These are phyloP conservation scores for Coemansia sp. DNA, from an alignment of 192 early-diverging fungal species.

Conservation along the genomic window DNA sequence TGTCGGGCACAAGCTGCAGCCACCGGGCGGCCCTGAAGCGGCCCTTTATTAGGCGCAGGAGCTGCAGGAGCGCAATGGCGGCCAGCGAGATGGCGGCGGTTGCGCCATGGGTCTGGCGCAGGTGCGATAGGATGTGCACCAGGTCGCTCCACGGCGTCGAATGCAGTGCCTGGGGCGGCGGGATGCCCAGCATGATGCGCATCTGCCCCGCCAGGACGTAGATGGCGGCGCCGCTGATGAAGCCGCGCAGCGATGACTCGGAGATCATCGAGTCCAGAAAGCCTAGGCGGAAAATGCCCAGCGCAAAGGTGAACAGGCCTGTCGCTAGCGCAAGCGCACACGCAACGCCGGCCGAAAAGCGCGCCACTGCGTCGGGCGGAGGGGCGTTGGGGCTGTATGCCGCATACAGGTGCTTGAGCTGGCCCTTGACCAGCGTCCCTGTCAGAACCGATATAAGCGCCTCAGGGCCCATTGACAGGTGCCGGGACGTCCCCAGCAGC, in stretches of 20 bases:
- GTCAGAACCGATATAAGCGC: conserved; percentile 87
- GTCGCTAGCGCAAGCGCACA: conserved; percentile 80
- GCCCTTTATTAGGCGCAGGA: conserved; percentile 39
- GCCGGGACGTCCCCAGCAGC: conserved; percentile 90
- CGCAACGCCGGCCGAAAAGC: conserved; percentile 54
- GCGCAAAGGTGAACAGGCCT: conserved; percentile 88
- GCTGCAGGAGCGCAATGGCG: conserved; percentile 71
- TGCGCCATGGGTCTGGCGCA: conserved; percentile 64
- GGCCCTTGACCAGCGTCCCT: conserved; percentile 65
- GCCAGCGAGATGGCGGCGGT: conserved; percentile 72
- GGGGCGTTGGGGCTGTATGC: conserved; percentile 48
- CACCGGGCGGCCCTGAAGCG: conserved; percentile 41
- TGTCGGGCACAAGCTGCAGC: conserved; percentile 88
- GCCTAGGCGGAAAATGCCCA: conserved; percentile 97
- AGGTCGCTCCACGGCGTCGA: conserved; percentile 82
- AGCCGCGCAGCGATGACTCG: conserved; percentile 90
- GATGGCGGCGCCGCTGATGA: conserved; percentile 91
- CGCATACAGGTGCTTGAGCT: conserved; percentile 57
- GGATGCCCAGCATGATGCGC: conserved; percentile 70
- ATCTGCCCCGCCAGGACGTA: conserved; percentile 91
- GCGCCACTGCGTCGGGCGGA: conserved; percentile 56
- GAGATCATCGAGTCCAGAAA: conserved; percentile 96
- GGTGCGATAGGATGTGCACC: conserved; percentile 63
- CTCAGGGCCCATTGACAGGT: conserved; percentile 94
- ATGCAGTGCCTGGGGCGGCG: conserved; percentile 57